These are phyloP conservation scores for Staphylotrichum tortipilum DNA, from an alignment of 495 filamentous ascomycete species.

Conservation along the genomic window DNA sequence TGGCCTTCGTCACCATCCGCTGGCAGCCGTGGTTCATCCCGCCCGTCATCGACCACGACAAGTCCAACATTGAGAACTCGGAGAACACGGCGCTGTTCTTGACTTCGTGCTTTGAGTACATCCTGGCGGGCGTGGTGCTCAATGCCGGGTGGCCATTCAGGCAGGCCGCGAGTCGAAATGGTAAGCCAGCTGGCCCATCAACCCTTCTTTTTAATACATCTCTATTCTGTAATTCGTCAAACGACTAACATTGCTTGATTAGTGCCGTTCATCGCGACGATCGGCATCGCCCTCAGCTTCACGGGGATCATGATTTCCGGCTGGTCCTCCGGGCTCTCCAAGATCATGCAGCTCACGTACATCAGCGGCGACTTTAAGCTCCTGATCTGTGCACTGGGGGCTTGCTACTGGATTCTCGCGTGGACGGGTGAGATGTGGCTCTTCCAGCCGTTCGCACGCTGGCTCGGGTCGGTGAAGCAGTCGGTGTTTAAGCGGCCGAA, in stretches of 20 bases:
- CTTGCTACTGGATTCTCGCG: slow-evolving; percentile 56
- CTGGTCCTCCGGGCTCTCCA: slow-evolving; percentile 53
- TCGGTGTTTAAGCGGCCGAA: slow-evolving; percentile 53
- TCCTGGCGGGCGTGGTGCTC: slow-evolving; percentile 75
- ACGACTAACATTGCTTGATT: slow-evolving; percentile 2
- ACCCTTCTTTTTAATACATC: not conserved
- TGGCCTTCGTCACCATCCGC: slow-evolving; percentile 63
- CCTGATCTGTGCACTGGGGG: slow-evolving; percentile 58
- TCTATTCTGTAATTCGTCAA: not conserved
- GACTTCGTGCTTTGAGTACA: slow-evolving; percentile 89
- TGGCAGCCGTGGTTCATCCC: slow-evolving; percentile 79
- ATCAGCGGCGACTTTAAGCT: slow-evolving; percentile 63
- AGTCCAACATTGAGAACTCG: slow-evolving; percentile 79
- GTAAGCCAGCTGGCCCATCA: slow-evolving; percentile 42
- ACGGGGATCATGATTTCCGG: slow-evolving; percentile 72
- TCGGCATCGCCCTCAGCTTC: slow-evolving; percentile 55
- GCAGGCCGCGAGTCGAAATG: slow-evolving; percentile 68
- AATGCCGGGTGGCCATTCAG: slow-evolving; percentile 86
- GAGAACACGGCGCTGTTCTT: slow-evolving; percentile 88
- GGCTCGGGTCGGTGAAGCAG: slow-evolving; percentile 51
- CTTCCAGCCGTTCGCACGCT: slow-evolving; percentile 61
- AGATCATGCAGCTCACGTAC: slow-evolving; percentile 77
- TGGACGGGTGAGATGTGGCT: slow-evolving; percentile 62
- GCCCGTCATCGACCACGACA: slow-evolving; percentile 61
- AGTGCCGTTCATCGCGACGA: slow-evolving; percentile 78